These are phyloP conservation scores for Tetraselmis striata DNA, from an alignment of 139 green algal genomes.

Conservation along the genomic window DNA sequence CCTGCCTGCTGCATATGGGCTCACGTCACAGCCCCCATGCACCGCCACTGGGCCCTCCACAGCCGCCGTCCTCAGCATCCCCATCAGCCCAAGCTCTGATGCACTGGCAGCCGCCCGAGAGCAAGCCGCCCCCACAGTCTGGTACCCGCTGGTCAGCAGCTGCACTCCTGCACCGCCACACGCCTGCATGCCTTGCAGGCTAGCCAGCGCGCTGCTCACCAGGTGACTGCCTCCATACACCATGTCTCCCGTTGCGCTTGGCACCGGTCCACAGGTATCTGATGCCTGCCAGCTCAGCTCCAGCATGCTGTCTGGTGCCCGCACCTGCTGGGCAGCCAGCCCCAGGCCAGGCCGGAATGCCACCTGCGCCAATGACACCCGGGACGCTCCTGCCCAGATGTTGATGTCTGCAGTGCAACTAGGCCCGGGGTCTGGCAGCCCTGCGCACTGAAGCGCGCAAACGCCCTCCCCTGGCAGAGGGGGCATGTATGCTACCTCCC, in stretches of 20 bases:
- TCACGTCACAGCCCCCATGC: not conserved
- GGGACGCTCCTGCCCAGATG: not conserved
- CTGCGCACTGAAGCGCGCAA: not conserved
- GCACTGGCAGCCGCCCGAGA: not conserved
- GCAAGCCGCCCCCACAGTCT: not conserved
- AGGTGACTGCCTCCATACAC: not conserved
- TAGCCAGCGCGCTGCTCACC: not conserved
- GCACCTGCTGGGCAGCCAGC: not conserved
- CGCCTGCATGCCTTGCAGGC: not conserved
- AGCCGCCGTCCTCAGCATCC: not conserved
- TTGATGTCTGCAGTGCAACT: not conserved
- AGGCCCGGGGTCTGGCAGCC: no score
- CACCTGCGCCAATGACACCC: not conserved
- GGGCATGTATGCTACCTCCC: not conserved
- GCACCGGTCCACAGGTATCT: not conserved
- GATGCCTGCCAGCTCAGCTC: not conserved
- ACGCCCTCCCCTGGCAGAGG: not conserved
- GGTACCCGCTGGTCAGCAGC: not conserved
- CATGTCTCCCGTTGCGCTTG: not conserved
- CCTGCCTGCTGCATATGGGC: not conserved
- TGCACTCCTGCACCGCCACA: not conserved
- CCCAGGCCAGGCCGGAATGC: not conserved
- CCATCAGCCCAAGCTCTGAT: not conserved
- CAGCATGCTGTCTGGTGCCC: not conserved
- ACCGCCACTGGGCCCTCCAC: not conserved